Evolutionary conservation across 2,329 filamentous ascomycete species (phyloP), one percentile per base, ranked within the genome.

Genomic region (Lecanoromycetidae sp.): DNA sequence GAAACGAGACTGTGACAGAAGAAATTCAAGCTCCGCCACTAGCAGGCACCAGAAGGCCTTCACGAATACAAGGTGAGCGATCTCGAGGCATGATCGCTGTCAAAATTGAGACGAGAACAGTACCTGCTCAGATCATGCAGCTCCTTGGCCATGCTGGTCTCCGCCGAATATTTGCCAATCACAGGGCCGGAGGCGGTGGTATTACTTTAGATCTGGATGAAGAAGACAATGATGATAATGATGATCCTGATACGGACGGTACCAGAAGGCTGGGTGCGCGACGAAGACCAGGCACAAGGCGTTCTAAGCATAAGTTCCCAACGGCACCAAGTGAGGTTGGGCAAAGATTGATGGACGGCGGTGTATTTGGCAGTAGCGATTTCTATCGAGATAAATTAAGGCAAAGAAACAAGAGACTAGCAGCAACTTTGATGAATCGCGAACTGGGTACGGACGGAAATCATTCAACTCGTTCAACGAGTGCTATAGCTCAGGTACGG

Each of bases 261-360:
- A 49, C 55, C 49, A 58, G 48, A 29, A 61, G 52, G 23, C 37
- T 58, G 5, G 58, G 64, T 43, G 59, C 66, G 40, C 64, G 70
- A 41, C 65, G 71, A 33, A 62, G 70, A 27, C 65, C 72, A 38
- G 69, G 73, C 44, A 63, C 62, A 51, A 66, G 66, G 15, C 61
- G 67, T 5, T 52, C 58, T 4, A 62, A 59, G 17, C 62, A 79
- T 52, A 67, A 76, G 36, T 88, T 88, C 50, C 86, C 88, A n/a
- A 84, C 84, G 56, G 79, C 94, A 0, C 90, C 90, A 0, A 94
- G 82, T 57, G 78, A 84, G 9, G 73, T 78, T 52, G 90, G 91
- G 6, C 71, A 65, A 40, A 77, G 82, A 56, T 68, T 96, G 52
- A 94, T 96, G 87, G 71, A 77, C 32, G 82, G 80, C 25, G 90